Base-by-base conservation (phyloP, 2,329 filamentous ascomycete genomes). In the Leptodontidium sp. region DNA sequence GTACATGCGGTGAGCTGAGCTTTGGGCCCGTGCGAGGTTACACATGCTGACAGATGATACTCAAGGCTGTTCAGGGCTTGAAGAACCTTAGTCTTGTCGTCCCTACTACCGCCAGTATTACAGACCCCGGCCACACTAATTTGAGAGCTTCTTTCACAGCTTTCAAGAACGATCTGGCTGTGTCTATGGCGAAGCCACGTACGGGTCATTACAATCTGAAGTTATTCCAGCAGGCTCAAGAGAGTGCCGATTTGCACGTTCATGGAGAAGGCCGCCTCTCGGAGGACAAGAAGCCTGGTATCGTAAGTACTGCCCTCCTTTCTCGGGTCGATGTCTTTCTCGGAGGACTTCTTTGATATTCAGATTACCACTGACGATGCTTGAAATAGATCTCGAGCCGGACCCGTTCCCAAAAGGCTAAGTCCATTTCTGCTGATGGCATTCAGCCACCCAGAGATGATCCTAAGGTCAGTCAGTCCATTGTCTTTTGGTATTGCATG, bases 241-340 rank as follows among this genome's bases (percentile, higher is more conserved):
- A 26, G 0, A 61, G 32, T 11, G 65, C 65, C 12, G 35, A 11
- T 17, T 35, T 63, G n/a, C 64, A 74, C 47, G 57, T 74, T 40
- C 55, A 71, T 68, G 73, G 73, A 17, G 71, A 71, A 7, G 71
- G 73, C 29, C 53, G 73, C 2, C 49, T 74, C 2, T 61, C 61
- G n/a, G 53, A 67, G 1, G 71, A 74, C 32, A 67, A 57, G 53
- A 71, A 71, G 53, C 71, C 71, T 15, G 67, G 63, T 12, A 24
- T 68, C 8, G 57, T 74, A 15, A 53, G 71, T 11, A 14, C n/a
- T 17, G 1, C 7, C 2, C 11, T 32, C 3, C 1, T 14, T 43
- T 8, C 2, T 14, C 8, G 2, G 7, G 12, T 40, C 3, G 5
- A 40, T 14, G 17, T 50, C 3, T 11, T 12, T 24, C n/a, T 9